Conservation (phyloP, 257 asterid species). For the Scutellaria minor region DNA sequence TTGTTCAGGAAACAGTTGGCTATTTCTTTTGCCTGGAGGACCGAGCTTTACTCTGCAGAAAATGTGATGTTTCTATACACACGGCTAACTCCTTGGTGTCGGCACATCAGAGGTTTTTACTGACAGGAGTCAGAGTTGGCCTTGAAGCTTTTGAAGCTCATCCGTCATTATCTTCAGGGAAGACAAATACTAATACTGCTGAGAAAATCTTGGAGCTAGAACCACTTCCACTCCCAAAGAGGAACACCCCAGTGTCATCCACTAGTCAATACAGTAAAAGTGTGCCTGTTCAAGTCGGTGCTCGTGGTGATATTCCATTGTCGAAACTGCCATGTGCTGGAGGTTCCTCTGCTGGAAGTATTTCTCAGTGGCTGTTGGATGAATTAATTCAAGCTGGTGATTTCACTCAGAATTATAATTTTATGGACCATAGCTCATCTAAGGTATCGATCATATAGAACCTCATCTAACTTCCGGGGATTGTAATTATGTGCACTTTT, state of each 20-base stretch:
- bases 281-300: conserved; percentile 46
- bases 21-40: conserved; percentile 97
- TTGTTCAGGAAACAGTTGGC: conserved; percentile 78
- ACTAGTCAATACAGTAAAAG: conserved; percentile 46
- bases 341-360: conserved; percentile 68
- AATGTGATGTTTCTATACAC: conserved; percentile 86
- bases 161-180: conserved; percentile 50
- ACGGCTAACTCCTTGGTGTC: conserved; percentile 68
- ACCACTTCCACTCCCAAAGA: conserved; percentile 40
- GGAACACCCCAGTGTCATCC: conserved; percentile 39
- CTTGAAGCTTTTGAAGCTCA: conserved; percentile 74
- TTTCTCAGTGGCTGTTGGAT: conserved; percentile 86
- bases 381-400: conserved; percentile 71
- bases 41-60: conserved; percentile 88
- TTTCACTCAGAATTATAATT: conserved; percentile 57
- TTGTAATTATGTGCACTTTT: background rate
- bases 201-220: conserved; percentile 56
- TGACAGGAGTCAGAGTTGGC: conserved; percentile 89
- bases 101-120: conserved; percentile 75
- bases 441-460: conserved; percentile 57
- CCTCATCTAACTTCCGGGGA: background rate
- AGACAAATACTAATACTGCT: conserved; percentile 38
- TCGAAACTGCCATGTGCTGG: conserved; percentile 50
- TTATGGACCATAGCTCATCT: conserved; percentile 63
- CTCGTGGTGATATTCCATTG: conserved; percentile 40